A percentile compares a stretch with the other conserved stretches of the same genome.
phyloP scores from a whole-genome alignment of 2,329 filamentous ascomycete genomes.

The Microdochium nivale region DNA sequence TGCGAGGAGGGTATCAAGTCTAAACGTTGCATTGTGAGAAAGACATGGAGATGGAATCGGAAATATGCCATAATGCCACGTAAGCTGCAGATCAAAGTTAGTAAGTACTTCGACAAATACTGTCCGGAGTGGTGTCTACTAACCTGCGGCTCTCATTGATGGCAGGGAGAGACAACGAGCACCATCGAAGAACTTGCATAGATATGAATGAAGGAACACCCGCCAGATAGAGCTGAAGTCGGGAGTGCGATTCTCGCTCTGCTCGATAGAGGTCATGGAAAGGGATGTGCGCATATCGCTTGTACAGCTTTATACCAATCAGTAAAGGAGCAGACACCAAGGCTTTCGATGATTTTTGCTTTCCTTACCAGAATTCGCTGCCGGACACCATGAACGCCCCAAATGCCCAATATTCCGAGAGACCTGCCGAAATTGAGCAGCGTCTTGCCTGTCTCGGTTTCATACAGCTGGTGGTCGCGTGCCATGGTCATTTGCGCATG shows the following conservation, averaged over 20 bases:
- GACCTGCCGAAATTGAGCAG: constrained; percentile 24
- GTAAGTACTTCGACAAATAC: constrained; percentile 4
- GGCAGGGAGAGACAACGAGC: constrained; percentile 9
- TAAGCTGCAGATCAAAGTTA: constrained; percentile 12
- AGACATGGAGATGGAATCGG: constrained; percentile 41
- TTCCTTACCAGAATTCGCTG: constrained; percentile 42
- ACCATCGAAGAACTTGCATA: constrained; percentile 22
- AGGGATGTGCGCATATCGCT: constrained; percentile 36
- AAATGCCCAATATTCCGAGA: constrained; percentile 34
- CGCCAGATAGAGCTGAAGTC: constrained; percentile 21
- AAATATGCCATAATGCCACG: constrained; percentile 25
- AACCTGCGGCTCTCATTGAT: constrained; percentile 15
- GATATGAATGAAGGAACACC: constrained; percentile 31
- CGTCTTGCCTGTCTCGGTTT: constrained; percentile 34
- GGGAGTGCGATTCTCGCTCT: constrained; percentile 24
- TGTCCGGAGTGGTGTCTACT: constrained; percentile 6
- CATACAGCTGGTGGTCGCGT: constrained; percentile 35
- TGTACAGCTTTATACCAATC: constrained; percentile 34
- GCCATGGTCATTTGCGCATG: constrained; percentile 27
- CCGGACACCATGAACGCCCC: constrained; percentile 43
- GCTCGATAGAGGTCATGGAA: constrained; percentile 34
- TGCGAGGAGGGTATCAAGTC: constrained; percentile 32
- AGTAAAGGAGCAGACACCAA: constrained; percentile 1
- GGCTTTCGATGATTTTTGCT: background rate
- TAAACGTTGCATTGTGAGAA: constrained; percentile 42